A percentile compares a stretch with the other conserved stretches of the same genome.
These are phyloP conservation scores for Vitellaria paradoxa DNA, from an alignment of 179 eudicot genomes.

Conservation along the genomic window DNA sequence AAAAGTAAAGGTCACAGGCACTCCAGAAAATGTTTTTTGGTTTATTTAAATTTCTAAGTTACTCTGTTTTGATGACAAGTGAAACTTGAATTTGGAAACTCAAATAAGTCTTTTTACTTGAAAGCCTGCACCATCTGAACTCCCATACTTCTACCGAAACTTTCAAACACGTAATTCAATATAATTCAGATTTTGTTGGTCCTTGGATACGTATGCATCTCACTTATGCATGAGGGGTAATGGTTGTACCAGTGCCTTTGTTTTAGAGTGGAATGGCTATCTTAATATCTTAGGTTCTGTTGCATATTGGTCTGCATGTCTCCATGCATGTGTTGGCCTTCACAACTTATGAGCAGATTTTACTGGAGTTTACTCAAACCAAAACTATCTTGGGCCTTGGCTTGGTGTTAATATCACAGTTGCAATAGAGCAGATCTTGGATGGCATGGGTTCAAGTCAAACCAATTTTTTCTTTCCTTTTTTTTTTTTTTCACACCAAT, in stretches of 20 bases:
- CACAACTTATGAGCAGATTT: neutral
- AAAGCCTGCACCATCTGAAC: neutral
- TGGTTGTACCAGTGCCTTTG: neutral
- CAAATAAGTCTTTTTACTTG: neutral
- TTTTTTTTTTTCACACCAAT: no score
- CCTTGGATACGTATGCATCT: no score
- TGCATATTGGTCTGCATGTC: neutral
- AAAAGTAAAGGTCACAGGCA: neutral
- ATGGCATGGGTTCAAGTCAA: slow-evolving; percentile 4
- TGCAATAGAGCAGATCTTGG: neutral
- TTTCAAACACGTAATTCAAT: neutral
- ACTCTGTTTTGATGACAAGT: neutral
- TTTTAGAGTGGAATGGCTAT: neutral
- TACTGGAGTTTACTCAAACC: neutral
- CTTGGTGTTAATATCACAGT: neutral
- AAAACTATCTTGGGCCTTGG: neutral
- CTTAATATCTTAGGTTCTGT: neutral
- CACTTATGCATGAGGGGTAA: no score
- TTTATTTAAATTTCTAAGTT: neutral
- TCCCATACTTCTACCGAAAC: neutral
- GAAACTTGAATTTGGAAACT: neutral
- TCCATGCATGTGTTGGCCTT: no score
- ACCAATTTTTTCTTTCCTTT: neutral
- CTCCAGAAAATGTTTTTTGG: neutral
- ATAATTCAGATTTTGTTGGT: neutral